Evolutionary conservation across 257 asterid species (phyloP).

Genomic region (Voacanga thouarsii): DNA sequence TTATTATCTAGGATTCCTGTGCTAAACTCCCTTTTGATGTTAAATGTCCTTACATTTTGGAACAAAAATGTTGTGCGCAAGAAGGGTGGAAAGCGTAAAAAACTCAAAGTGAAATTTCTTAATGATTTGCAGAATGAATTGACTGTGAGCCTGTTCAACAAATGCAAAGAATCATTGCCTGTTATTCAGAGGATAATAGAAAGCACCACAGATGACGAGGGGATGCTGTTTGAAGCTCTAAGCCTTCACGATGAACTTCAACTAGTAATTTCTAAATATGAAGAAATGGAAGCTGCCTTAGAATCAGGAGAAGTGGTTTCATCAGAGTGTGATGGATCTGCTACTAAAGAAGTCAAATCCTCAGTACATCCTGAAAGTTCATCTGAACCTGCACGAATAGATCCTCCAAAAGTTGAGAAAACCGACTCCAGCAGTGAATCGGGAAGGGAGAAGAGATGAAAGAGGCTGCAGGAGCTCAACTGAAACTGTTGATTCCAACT

Average conservation of each 20-base stretch:
- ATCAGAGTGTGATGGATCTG: conserved; percentile 23
- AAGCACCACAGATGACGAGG: conserved; percentile 73
- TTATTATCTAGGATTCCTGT: neutral
- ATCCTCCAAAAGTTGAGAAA: conserved; percentile 23
- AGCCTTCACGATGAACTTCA: conserved; percentile 86
- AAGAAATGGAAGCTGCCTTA: conserved; percentile 49
- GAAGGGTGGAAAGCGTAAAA: neutral
- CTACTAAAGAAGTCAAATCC: conserved; percentile 21
- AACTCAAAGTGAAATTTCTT: neutral
- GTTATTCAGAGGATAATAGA: conserved; percentile 67
- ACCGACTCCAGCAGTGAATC: conserved; percentile 19
- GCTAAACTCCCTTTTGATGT: neutral
- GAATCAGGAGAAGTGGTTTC: conserved; percentile 29
- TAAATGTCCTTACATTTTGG: neutral
- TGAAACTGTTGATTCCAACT: conserved; percentile 18
- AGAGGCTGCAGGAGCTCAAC: neutral
- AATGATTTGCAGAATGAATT: conserved; percentile 64
- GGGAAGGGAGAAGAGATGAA: conserved; percentile 7
- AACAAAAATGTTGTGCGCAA: neutral
- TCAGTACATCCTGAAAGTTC: conserved; percentile 20
- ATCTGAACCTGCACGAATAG: conserved; percentile 24
- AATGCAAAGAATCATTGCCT: conserved; percentile 71
- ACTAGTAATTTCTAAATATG: conserved; percentile 45
- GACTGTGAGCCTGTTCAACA: conserved; percentile 60
- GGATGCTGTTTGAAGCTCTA: conserved; percentile 79